Evolutionary conservation across 352 stramenopile genomes (phyloP).

Genomic region (Pythium pyrilobum): DNA sequence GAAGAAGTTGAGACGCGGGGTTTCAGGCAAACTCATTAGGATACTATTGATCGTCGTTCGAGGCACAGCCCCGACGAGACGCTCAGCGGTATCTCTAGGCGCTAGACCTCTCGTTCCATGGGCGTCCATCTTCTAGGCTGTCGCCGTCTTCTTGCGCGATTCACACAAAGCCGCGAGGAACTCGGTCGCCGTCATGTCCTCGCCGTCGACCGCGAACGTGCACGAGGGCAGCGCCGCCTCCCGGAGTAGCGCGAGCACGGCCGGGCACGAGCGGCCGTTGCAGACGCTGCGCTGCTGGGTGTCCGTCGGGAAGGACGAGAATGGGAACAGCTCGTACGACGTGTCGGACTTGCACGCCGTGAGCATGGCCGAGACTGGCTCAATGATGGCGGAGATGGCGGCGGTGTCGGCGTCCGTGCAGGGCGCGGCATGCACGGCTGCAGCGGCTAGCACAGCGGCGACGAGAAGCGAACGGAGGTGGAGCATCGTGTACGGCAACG

Average conservation of each 20-base stretch:
- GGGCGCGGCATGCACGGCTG: neutral
- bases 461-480: neutral
- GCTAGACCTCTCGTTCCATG: too few relatives aligned
- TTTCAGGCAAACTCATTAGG: too few relatives aligned
- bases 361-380: constrained; percentile 14
- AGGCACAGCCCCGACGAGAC: too few relatives aligned
- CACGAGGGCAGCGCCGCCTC: constrained; percentile 21
- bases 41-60: too few relatives aligned
- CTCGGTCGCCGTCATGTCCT: constrained; percentile 12
- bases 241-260: constrained; percentile 16
- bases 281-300: constrained; percentile 25
- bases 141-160: neutral
- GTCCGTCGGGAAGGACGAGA: constrained; percentile 16
- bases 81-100: too few relatives aligned
- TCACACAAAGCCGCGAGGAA: constrained; percentile 25
- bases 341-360: constrained; percentile 24
- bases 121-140: too few relatives aligned
- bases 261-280: constrained; percentile 27
- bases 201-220: constrained; percentile 11
- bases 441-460: neutral
- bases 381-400: constrained; percentile 4
- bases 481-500: too few relatives aligned
- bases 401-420: constrained; percentile 15
- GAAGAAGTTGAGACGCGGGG: too few relatives aligned
- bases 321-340: constrained; percentile 26